Conservation (phyloP, 495 filamentous ascomycete genomes). For the Penicillium atrosanguineum region DNA sequence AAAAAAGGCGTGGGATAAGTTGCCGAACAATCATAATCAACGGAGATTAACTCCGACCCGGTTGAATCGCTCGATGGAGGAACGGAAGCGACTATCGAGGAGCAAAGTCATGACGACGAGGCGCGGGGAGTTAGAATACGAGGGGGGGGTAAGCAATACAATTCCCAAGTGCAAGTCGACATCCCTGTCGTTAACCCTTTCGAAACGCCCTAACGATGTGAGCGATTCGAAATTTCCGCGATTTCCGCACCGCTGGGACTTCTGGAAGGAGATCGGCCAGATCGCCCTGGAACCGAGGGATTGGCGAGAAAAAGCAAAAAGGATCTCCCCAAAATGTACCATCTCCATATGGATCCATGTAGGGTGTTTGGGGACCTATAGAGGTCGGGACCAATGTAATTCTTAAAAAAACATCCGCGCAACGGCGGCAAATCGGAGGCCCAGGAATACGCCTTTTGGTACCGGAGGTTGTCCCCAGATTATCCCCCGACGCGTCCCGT, state of each 20-base stretch:
- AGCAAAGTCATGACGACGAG: not conserved
- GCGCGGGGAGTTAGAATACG: not conserved
- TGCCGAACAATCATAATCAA: constrained; percentile 2
- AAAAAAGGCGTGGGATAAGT: not conserved
- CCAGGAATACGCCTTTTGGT: constrained; percentile 9
- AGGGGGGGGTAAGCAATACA: not conserved
- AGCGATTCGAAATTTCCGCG: not conserved
- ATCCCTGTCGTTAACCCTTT: not conserved
- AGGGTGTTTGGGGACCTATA: not conserved
- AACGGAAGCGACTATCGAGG: not conserved
- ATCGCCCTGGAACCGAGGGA: constrained; percentile 6
- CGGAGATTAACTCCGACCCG: constrained; percentile 10
- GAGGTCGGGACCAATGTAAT: not conserved
- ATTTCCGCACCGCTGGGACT: not conserved
- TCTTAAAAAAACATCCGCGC: not conserved
- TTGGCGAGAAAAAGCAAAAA: not conserved
- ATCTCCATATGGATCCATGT: not conserved
- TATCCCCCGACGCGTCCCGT: not conserved
- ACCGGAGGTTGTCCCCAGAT: constrained; percentile 4
- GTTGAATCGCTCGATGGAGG: not conserved
- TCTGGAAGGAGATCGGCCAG: constrained; percentile 4
- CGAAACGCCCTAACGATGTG: not conserved
- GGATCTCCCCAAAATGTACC: not conserved
- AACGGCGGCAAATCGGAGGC: constrained; percentile 21
- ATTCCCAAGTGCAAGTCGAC: not conserved